Evolutionary conservation across 108 stramenopile species (phyloP), one percentile per base, ranked within the genome.

Genomic region (Cylindrotheca closterium): DNA sequence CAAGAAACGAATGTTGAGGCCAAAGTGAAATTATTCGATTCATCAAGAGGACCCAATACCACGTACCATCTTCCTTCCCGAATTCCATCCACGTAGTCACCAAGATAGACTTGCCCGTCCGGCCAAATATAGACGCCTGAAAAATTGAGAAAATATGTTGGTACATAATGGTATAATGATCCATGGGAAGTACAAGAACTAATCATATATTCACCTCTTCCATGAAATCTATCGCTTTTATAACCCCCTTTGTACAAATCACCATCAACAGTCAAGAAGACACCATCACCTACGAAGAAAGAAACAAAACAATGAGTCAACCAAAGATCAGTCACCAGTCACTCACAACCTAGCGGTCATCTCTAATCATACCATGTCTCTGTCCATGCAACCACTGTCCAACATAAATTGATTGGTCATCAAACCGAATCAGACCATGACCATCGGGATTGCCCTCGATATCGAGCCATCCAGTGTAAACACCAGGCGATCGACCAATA

Each of bases 401-500:
- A 30, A 63, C 69, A 24, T 74, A 75, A 27, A 82, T 70, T 18
- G 67, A 54, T 2, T 74, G 77, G 64, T 82, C 76, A 10, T 75
- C 63, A 15, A 75, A 60, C 19, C 74, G 69, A 1, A 82, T 58
- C 0, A 69, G 78, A 8, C 81, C 81, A 48, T 50, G 54, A 30
- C 74, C 81, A 50, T 71, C 42, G 22, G 81, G 81, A 61, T 67
- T 70, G 17, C 73, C 70, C 28, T n/a, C 21, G 31, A 69, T 3
- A 63, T 65, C 60, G 18, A 75, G 27, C 60, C 63, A 72, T 18
- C 81, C 81, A 23, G 81, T 82, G 58, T 78, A 82, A 19, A 67
- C 22, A 3, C 81, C 81, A 33, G 22, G 51, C 2, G 67, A 28
- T 17, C 55, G 47, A 3, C 12, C 54, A 18, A 2, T 4, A 32